Conservation (phyloP, 257 asterid species). For the Salvia miltiorrhiza region DNA sequence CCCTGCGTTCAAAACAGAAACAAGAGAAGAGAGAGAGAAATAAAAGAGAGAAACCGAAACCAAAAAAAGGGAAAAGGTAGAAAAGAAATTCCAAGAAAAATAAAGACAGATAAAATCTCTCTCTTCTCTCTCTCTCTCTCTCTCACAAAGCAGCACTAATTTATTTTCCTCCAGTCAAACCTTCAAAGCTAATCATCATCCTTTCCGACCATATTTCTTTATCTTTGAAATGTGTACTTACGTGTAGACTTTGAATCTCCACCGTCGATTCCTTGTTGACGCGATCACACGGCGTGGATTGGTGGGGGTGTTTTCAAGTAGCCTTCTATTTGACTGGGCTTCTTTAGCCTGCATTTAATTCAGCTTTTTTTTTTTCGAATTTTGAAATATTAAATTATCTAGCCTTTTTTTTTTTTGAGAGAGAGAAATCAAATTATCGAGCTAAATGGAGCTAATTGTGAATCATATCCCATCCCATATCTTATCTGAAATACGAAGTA, state of each 20-base stretch:
- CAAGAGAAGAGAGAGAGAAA: slow-evolving; percentile 8
- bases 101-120: neutral
- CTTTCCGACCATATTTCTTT: slow-evolving; percentile 34
- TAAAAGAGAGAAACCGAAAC: neutral
- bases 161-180: slow-evolving; percentile 35
- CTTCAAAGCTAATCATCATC: slow-evolving; percentile 33
- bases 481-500: too few species aligned
- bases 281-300: slow-evolving; percentile 24
- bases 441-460: too few species aligned
- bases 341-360: neutral
- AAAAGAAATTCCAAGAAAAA: slow-evolving; percentile 9
- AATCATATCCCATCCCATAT: too few species aligned
- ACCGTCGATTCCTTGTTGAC: slow-evolving; percentile 14
- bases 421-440: too few species aligned
- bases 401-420: too few species aligned
- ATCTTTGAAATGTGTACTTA: slow-evolving; percentile 22
- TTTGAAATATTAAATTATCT: neutral
- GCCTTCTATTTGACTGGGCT: slow-evolving; percentile 3
- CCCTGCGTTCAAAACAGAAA: slow-evolving; percentile 27
- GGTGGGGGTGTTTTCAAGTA: neutral
- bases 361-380: neutral
- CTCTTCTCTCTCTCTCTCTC: slow-evolving; percentile 8
- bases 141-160: neutral
- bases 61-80: neutral
- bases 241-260: slow-evolving; percentile 4